Percentiles rank a stretch among this genome's conserved stretches.
These are phyloP conservation scores for Chrysopogon serrulatus DNA, from an alignment of 176 grass and related monocot species.

Conservation along the genomic window DNA sequence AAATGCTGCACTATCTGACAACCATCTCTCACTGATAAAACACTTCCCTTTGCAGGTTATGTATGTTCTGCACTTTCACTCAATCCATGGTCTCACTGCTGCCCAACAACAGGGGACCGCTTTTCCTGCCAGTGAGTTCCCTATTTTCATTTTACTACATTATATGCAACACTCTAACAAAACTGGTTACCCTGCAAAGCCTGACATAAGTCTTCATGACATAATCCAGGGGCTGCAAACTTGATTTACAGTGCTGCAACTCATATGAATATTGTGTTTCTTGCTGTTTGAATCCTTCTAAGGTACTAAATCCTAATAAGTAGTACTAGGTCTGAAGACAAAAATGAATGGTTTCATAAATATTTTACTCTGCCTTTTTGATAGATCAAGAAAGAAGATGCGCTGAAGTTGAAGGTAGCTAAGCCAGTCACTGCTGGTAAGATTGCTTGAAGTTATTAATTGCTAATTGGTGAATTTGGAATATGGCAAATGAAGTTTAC, in stretches of 20 bases:
- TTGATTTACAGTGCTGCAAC: conserved; percentile 69
- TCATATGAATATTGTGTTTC: conserved; percentile 97
- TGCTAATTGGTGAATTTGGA: not conserved
- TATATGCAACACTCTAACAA: not conserved
- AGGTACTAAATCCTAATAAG: conserved; percentile 43
- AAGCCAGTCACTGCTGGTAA: conserved; percentile 85
- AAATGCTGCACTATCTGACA: not conserved
- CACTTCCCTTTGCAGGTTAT: conserved; percentile 58
- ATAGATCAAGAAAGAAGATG: conserved; percentile 64
- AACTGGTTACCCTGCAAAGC: not conserved
- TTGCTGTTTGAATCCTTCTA: conserved; percentile 87
- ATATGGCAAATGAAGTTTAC: conserved; percentile 13
- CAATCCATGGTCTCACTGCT: conserved; percentile 66
- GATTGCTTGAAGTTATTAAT: not conserved
- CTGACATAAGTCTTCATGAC: conserved; percentile 13
- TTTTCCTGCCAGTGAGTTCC: conserved; percentile 95
- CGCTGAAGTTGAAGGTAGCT: conserved; percentile 69
- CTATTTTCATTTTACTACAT: not conserved
- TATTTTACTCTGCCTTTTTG: conserved; percentile 19
- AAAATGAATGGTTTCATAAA: not conserved
- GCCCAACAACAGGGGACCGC: conserved; percentile 46
- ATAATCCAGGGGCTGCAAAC: conserved; percentile 74
- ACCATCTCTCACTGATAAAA: not conserved
- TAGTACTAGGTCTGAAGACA: not conserved
- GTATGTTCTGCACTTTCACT: conserved; percentile 76